Evolutionary conservation across 2,329 filamentous ascomycete genomes (phyloP), one percentile per base, ranked within the genome.

Genomic region (Phialophora tarda): DNA sequence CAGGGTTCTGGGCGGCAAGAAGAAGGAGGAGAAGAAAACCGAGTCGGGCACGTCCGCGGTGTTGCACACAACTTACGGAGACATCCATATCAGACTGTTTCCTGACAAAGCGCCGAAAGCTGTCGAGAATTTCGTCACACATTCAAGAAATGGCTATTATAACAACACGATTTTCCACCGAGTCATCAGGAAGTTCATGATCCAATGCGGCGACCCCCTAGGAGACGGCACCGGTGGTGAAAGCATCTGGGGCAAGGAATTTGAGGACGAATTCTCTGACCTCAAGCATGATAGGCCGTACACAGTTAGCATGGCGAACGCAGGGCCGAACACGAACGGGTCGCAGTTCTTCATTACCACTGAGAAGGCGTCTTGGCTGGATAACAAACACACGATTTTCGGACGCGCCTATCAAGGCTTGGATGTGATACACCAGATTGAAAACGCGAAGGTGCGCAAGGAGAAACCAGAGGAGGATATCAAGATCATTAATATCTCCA

Each of bases 151-250:
- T 65, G 92, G 92, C 1, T 99, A 99, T 78, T 99, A 99, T 82
- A 98, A 99, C 82, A 92, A 92, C 79, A 93, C 94, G 38, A 94
- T 97, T 73, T 99, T 99, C 84, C 95, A 99, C 79, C 90, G 95
- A 38, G 91, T 99, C 6, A 99, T 99, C 73, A 88, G 91, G 68
- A 97, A 97, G 75, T 99, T 99, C 81, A 99, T 99, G 96, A 97
- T 99, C 67, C 92, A 93, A 71, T 87, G 87, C 24, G 93, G 93
- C 59, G 93, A 97, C 75, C 92, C 93, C 0, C 80, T 95, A 0
- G 93, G 93, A 10, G 92, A 97, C 74, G 93, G 93, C 3, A 96
- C 93, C 0, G 93, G 93, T 53, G 93, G 93, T 44, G 92, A 96
- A 77, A 92, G 89, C 71, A 96, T 97, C 74, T 97, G 93, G 93